Base-by-base conservation (phyloP, 352 stramenopile genomes). In the Pythium coloratum region DNA sequence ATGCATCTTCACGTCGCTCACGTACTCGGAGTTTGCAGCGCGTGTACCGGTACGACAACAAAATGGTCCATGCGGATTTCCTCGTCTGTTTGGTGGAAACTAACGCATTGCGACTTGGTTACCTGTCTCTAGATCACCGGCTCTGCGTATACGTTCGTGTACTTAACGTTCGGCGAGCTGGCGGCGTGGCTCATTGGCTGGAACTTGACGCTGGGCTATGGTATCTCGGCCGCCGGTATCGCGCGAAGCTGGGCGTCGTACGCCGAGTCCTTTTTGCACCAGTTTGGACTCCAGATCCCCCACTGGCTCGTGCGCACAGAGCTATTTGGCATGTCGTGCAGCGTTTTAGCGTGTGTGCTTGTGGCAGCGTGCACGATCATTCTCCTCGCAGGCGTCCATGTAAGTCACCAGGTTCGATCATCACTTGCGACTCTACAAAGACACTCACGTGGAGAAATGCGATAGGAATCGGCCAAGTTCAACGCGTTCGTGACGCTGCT, bases 141-240 rank as follows among this genome's bases (percentile, higher is more conserved):
- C 18, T 96, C 86, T 28, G 89, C 91, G 20, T 97, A 97, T 55
- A 97, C 88, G 20, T 97, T 96, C 60, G 89, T 95, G 42, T 94
- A 95, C 67, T 73, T 94, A 20, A 93, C 86, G 10, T 94, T 97
- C 64, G 90, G 88, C 30, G 88, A 95, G 51, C 76, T 97, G 28
- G 81, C 80, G 1, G 94, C 91, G 30, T 98, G 91, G 90, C 76
- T 97, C 26, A 91, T 97, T 56, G 92, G 91, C 13, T 97, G 91
- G 91, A 97, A 97, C 67, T 64, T 98, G 34, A 98, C 91, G 53
- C 76, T 98, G 18, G 92, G 93, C 34, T 98, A 98, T 59, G 93
- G 92, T 28, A 96, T 98, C 62, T 96, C 87, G 2, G 90, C 91
- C 40, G 86, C 91, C 56, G 93, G 93, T 26, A 96, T 97, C 59